Evolutionary conservation across 768 basidiomycete species (phyloP).

Genomic region (Leccinum uliginosum): DNA sequence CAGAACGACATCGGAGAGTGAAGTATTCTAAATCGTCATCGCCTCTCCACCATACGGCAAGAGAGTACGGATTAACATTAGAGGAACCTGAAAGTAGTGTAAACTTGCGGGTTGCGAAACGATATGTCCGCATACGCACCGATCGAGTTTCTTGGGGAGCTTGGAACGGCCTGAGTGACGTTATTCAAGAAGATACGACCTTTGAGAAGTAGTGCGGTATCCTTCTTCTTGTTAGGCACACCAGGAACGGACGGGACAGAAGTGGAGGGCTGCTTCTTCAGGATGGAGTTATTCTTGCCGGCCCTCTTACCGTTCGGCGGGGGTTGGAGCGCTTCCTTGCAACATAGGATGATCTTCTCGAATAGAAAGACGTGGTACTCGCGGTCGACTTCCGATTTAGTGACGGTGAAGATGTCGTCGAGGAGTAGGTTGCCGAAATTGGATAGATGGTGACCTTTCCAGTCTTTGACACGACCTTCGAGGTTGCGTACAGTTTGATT

Average conservation of each 20-base stretch:
- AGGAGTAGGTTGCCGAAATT: constrained; percentile 93
- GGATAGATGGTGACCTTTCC: constrained; percentile 96
- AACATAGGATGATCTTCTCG: constrained; percentile 98
- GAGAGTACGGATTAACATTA: constrained; percentile 60
- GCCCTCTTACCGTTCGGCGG: constrained; percentile 61
- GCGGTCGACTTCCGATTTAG: constrained; percentile 92
- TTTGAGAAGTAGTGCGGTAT: constrained; percentile 81
- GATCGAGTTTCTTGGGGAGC: constrained; percentile 50
- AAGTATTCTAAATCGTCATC: constrained; percentile 93
- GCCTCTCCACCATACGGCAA: constrained; percentile 92
- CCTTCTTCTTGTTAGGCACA: constrained; percentile 65
- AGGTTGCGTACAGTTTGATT: constrained; percentile 85
- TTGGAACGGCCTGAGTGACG: constrained; percentile 76
- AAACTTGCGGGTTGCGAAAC: neutral
- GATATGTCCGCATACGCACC: constrained; percentile 43
- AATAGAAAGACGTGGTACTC: constrained; percentile 99
- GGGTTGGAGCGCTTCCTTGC: constrained; percentile 78
- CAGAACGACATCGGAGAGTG: constrained; percentile 86
- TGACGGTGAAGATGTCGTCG: constrained; percentile 94
- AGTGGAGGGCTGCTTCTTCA: constrained; percentile 72
- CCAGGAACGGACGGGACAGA: constrained; percentile 45
- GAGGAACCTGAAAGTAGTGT: constrained; percentile 37
- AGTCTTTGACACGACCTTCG: constrained; percentile 86
- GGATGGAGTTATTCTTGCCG: constrained; percentile 80
- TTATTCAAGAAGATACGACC: constrained; percentile 97